Conservation (phyloP, 306 rosid species). For the Astragalus membranaceus region DNA sequence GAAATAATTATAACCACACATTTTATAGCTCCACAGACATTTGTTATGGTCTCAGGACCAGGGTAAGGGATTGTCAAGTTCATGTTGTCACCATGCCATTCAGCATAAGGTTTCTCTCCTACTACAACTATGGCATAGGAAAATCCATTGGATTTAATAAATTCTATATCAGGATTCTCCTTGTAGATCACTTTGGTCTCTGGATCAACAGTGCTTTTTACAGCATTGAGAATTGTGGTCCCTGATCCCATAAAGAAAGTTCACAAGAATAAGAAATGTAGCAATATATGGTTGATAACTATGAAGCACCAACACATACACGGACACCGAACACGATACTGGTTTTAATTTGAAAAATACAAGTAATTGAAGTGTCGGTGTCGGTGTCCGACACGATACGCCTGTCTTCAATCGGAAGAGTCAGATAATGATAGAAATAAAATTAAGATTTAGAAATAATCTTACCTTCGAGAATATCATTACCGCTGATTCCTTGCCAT, state of each 20-base stretch:
- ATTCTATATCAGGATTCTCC: slow-evolving; percentile 40
- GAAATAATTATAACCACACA: slow-evolving; percentile 43
- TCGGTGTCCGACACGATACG: no score
- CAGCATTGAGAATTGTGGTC: slow-evolving; percentile 43
- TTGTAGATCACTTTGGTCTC: slow-evolving; percentile 30
- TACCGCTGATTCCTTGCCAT: slow-evolving; percentile 53
- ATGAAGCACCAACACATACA: no score
- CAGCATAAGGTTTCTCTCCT: slow-evolving; percentile 51
- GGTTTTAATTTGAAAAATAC: no score
- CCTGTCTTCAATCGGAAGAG: no score
- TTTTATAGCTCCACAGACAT: slow-evolving; percentile 32
- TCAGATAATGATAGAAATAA: neutral
- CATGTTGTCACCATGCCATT: slow-evolving; percentile 34
- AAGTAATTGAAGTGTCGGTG: no score
- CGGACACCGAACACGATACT: no score
- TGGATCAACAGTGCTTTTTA: slow-evolving; percentile 30
- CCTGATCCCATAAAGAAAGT: slow-evolving; percentile 21
- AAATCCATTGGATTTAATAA: slow-evolving; percentile 30
- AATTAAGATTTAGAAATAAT: neutral
- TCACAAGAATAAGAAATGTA: neutral
- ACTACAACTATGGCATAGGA: slow-evolving; percentile 41
- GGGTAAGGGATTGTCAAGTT: slow-evolving; percentile 31
- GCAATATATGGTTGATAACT: neutral
- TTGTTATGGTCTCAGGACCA: slow-evolving; percentile 35
- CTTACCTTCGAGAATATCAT: slow-evolving; percentile 26